Evolutionary conservation across 2,329 filamentous ascomycete genomes (phyloP), one percentile per base, ranked within the genome.

Genomic region (Epichloe coenophiala): DNA sequence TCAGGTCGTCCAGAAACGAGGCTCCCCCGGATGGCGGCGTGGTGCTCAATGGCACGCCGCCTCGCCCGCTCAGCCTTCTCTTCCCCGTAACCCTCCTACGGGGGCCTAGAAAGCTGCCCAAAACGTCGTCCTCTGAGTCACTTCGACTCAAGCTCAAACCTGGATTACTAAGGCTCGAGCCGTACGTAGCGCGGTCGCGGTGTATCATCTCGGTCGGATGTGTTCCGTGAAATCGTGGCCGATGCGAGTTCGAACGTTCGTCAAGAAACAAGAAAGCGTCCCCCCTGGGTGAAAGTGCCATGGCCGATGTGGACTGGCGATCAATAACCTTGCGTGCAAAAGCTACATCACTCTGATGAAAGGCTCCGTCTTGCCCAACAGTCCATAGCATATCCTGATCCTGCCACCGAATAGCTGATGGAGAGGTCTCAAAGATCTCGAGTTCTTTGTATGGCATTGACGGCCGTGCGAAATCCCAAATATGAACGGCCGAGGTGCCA

Each of bases 401-500:
- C 51, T 77, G 78, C 81, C 82, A 86, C 6, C 82, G 63, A 15
- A 85, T 61, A 2, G 74, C 74, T 8, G 71, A 73, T 1, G 81
- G 81, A 3, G 79, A 74, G 31, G 61, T 70, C 21, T 78, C 74
- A 55, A 83, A 84, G 39, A 75, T 67, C 52, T 81, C 76, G 45
- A 85, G 74, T 57, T 82, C 77, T 55, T 83, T 82, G 59, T 81
- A 84, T 0, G 81, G 80, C 70, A 85, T 74, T 1, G 79, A 77
- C 1, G 81, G 79, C 35, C 82, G 71, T 6, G 79, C 81, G n/a
- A 86, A 65, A 59, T 86, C 82, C 80, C 81, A 86, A 19, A 85
- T 70, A 51, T 85, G 80, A 13, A 84, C 78, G 0, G 73, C 69
- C 31, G 72, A 76, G 42, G 77, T 76, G 41, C 78, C 79, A 49